phyloP scores from a whole-genome alignment of 1,139 yeast genomes.

The Blastobotrys buckinghamii region DNA sequence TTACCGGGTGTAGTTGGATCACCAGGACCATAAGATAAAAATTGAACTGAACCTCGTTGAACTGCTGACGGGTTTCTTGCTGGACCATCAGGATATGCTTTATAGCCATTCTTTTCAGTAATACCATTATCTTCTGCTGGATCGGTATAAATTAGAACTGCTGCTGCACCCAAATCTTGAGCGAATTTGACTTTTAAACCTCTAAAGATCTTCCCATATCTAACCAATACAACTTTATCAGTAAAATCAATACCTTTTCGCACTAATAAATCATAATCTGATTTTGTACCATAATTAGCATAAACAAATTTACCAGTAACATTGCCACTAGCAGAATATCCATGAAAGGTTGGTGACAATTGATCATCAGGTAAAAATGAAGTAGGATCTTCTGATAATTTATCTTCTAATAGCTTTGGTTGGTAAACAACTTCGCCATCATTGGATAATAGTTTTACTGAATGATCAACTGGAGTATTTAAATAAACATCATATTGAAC shows the following conservation, averaged over 20 bases:
- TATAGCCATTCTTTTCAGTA: conserved; percentile 45
- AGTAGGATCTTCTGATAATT: conserved; percentile 61
- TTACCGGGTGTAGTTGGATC: conserved; percentile 89
- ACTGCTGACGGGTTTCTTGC: conserved; percentile 65
- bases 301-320: conserved; percentile 54
- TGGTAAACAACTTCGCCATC: conserved; percentile 41
- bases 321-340: conserved; percentile 62
- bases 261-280: conserved; percentile 46
- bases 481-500: conserved; percentile 57
- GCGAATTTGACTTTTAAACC: conserved; percentile 67
- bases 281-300: conserved; percentile 55
- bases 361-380: conserved; percentile 44
- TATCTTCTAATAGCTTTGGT: conserved; percentile 70
- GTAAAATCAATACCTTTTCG: conserved; percentile 42
- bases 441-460: conserved; percentile 40
- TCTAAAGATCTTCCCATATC: conserved; percentile 56
- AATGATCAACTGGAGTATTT: conserved; percentile 55
- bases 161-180: conserved; percentile 56
- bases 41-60: conserved; percentile 81
- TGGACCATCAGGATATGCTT: conserved; percentile 60
- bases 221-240: conserved; percentile 52
- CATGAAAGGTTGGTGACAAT: conserved; percentile 55
- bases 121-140: conserved; percentile 56
- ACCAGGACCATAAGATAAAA: conserved; percentile 71
- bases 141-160: conserved; percentile 56